Evolutionary conservation across 768 basidiomycete species (phyloP).

Genomic region (Hygrocybe coccinea): DNA sequence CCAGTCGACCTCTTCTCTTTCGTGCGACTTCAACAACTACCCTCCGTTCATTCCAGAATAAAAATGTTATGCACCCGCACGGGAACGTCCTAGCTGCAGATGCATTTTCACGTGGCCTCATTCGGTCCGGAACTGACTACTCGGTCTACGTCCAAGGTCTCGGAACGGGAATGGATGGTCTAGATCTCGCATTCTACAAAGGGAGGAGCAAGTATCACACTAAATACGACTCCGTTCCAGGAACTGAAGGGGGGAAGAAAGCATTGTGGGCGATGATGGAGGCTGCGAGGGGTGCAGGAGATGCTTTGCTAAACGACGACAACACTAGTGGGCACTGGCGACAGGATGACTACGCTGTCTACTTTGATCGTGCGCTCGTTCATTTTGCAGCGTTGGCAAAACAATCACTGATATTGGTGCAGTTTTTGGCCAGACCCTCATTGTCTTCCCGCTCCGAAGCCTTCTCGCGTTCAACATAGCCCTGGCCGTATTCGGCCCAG

Average conservation of each 20-base stretch:
- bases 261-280: slow-evolving; percentile 82
- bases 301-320: slow-evolving; percentile 48
- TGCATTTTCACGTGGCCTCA: slow-evolving; percentile 56
- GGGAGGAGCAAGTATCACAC: slow-evolving; percentile 76
- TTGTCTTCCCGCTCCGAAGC: slow-evolving; percentile 49
- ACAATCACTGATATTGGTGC: not conserved
- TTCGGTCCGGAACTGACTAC: slow-evolving; percentile 72
- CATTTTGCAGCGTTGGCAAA: not conserved
- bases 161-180: slow-evolving; percentile 63
- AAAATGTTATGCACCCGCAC: slow-evolving; percentile 59
- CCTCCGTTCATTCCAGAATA: slow-evolving; percentile 46
- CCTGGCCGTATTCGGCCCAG: slow-evolving; percentile 58
- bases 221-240: slow-evolving; percentile 60
- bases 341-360: slow-evolving; percentile 40
- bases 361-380: slow-evolving; percentile 63
- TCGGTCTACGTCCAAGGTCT: slow-evolving; percentile 50
- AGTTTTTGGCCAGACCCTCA: slow-evolving; percentile 57
- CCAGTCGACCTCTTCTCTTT: slow-evolving; percentile 71
- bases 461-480: slow-evolving; percentile 56
- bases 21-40: slow-evolving; percentile 59
- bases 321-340: slow-evolving; percentile 18
- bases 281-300: slow-evolving; percentile 49
- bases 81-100: slow-evolving; percentile 68
- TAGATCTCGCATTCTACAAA: slow-evolving; percentile 77
- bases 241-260: slow-evolving; percentile 43